phyloP scores from a whole-genome alignment of 2,329 filamentous ascomycete genomes.

The Cercospora sesami region DNA sequence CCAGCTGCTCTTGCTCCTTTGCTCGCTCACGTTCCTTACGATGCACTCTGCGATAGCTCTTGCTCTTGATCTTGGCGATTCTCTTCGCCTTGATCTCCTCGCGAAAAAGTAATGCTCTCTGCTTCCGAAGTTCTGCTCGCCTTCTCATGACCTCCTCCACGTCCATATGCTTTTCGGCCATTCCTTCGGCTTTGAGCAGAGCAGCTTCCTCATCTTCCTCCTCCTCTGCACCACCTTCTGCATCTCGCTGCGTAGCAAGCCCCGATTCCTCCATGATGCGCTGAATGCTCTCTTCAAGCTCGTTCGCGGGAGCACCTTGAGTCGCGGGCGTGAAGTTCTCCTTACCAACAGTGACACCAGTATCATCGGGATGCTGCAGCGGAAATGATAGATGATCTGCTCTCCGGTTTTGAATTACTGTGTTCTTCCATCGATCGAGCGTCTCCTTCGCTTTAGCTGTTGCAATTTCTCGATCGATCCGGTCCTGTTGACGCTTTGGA shows the following conservation, averaged over 20 bases:
- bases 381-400: constrained; percentile 91
- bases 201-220: constrained; percentile 57
- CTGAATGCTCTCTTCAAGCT: constrained; percentile 82
- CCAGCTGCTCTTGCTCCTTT: constrained; percentile 58
- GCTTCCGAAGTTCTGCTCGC: constrained; percentile 71
- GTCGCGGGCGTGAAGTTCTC: constrained; percentile 63
- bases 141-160: constrained; percentile 71
- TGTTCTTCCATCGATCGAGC: constrained; percentile 87
- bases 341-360: constrained; percentile 59
- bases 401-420: constrained; percentile 87
- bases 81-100: constrained; percentile 87
- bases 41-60: constrained; percentile 88
- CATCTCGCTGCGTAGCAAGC: constrained; percentile 53
- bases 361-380: constrained; percentile 66
- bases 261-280: constrained; percentile 89
- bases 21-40: constrained; percentile 70
- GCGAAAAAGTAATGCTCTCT: constrained; percentile 80
- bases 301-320: constrained; percentile 66
- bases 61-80: constrained; percentile 99
- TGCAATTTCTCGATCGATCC: constrained; percentile 75
- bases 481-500: constrained; percentile 81
- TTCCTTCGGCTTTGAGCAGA: constrained; percentile 67
- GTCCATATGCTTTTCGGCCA: constrained; percentile 70
- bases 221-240: constrained; percentile 53
- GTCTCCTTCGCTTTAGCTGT: constrained; percentile 92